Conservation (phyloP, 352 stramenopile genomes). For the Globisporangium camurandrum region DNA sequence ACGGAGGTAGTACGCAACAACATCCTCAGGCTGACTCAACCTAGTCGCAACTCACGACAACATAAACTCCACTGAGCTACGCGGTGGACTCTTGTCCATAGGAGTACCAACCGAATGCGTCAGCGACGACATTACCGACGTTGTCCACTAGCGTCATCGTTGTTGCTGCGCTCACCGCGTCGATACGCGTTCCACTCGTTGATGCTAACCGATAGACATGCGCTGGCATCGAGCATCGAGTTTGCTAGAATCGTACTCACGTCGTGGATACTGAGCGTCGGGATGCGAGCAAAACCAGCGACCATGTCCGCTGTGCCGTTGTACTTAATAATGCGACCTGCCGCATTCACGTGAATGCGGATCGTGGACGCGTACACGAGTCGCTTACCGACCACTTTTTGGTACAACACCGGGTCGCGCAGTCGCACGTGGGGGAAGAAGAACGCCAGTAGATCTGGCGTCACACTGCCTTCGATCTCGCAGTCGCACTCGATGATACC, state of each 20-base stretch:
- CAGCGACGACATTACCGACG: neutral
- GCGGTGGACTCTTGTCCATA: neutral
- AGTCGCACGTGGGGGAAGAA: constrained; percentile 9
- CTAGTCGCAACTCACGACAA: too few relatives aligned
- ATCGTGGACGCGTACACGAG: constrained; percentile 3
- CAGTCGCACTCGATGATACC: constrained; percentile 2
- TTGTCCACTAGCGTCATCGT: too few relatives aligned
- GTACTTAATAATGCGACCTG: constrained; percentile 3
- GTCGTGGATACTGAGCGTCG: neutral
- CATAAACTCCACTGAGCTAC: neutral
- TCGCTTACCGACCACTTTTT: neutral
- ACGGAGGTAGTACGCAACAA: too few relatives aligned
- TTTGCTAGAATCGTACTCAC: constrained; percentile 6
- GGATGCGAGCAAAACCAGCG: constrained; percentile 1
- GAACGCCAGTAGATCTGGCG: neutral
- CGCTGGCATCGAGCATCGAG: neutral
- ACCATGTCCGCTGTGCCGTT: constrained; percentile 6
- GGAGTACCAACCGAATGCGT: neutral
- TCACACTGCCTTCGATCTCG: neutral
- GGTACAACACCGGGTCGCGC: neutral
- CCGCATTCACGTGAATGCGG: constrained; percentile 5
- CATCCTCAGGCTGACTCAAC: too few relatives aligned
- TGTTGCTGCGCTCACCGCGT: neutral
- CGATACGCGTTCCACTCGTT: neutral
- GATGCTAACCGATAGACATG: neutral